A percentile compares a stretch with the other conserved stretches of the same genome.
Evolutionary conservation across 768 basidiomycete genomes (phyloP).

Genomic region (Mycena epipterygia): DNA sequence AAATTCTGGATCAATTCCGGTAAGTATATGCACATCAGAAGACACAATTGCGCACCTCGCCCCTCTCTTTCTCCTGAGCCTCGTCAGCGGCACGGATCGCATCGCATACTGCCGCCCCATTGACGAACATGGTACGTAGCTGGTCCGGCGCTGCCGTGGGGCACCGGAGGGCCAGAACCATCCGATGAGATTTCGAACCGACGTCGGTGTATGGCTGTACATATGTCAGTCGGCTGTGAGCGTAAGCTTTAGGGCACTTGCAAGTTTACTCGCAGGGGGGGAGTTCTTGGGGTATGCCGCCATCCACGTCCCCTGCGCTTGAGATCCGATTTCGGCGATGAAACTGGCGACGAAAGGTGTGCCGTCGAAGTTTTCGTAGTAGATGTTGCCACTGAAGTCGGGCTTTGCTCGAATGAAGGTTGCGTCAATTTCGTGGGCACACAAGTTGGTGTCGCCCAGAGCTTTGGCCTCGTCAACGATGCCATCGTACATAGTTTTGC

Average conservation of each 20-base stretch:
- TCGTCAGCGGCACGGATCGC: not conserved
- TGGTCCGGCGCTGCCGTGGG: not conserved
- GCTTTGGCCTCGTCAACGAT: not conserved
- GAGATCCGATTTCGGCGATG: constrained; percentile 7
- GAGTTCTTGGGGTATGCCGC: not conserved
- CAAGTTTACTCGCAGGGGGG: not conserved
- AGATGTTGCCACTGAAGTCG: not conserved
- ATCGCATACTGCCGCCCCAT: not conserved
- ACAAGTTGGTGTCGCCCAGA: not conserved
- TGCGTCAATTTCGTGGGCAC: not conserved
- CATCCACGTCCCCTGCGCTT: not conserved
- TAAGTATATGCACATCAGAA: not conserved
- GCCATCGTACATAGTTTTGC: not conserved
- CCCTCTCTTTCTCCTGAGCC: not conserved
- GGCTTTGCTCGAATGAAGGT: constrained; percentile 1
- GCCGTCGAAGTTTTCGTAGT: not conserved
- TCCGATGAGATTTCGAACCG: not conserved
- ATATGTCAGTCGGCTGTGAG: not conserved
- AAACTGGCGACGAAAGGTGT: constrained; percentile 5
- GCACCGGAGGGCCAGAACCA: not conserved
- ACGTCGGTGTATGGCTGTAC: not conserved
- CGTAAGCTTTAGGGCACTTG: not conserved
- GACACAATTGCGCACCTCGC: not conserved
- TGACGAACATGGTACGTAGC: not conserved
- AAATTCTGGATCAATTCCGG: not conserved